Evolutionary conservation across 805 yeast genomes (phyloP).

Genomic region (Kazachstania psychrophila): DNA sequence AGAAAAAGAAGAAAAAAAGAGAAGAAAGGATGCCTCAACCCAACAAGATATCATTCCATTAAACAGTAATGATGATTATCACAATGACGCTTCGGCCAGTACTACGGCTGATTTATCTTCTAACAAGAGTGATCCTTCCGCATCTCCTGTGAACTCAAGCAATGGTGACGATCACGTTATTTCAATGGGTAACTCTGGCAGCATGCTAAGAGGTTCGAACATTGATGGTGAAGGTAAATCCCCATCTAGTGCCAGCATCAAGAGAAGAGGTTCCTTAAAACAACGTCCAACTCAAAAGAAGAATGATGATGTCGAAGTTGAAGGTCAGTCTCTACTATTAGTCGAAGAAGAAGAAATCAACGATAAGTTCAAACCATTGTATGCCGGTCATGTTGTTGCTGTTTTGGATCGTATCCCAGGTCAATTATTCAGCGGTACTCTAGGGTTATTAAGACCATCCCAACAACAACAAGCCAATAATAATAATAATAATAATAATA

Average conservation of each 20-base stretch:
- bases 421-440: constrained; percentile 87
- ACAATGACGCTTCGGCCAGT: constrained; percentile 68
- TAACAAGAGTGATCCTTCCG: constrained; percentile 9
- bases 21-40: constrained; percentile 58
- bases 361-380: constrained; percentile 85
- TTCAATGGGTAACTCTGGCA: constrained; percentile 1
- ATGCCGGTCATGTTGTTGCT: constrained; percentile 98
- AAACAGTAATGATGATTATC: constrained; percentile 52
- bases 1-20: constrained; percentile 94
- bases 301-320: constrained; percentile 97
- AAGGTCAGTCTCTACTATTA: constrained; percentile 84
- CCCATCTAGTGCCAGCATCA: constrained; percentile 29
- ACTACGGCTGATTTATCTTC: constrained; percentile 14
- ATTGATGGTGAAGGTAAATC: constrained; percentile 31
- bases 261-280: constrained; percentile 81
- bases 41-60: constrained; percentile 34
- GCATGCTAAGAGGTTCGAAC: constrained; percentile 10
- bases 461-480: constrained; percentile 73
- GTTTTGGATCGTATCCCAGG: constrained; percentile 97
- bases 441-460: constrained; percentile 90
- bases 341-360: constrained; percentile 94
- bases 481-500: constrained; percentile 34
- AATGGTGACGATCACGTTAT: constrained; percentile 14
- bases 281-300: constrained; percentile 96
- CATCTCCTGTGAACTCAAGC: constrained; percentile 8